Base-by-base conservation (phyloP, 2,329 filamentous ascomycete genomes). In the Drechslerella stenobrocha region DNA sequence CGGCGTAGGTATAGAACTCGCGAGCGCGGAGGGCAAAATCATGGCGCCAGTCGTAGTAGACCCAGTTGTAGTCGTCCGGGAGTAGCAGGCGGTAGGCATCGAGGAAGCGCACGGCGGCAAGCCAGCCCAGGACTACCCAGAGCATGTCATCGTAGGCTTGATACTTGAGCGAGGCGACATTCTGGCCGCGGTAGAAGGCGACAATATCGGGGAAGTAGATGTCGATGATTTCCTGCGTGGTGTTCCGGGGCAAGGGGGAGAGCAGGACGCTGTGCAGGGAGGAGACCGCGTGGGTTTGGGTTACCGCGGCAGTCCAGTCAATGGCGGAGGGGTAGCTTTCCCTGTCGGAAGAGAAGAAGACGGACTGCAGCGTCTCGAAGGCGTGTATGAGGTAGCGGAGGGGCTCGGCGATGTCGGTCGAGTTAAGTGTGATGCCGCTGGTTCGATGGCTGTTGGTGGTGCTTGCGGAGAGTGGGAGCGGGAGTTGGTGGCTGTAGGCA, bases 91-190 rank as follows among this genome's bases (percentile, higher is more conserved):
- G 48, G 24, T 63, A 61, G 9, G 56, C 57, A 23, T 61, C 63
- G 52, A 92, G 83, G 74, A 95, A 90, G 71, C 87, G 85, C 70
- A 90, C 82, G 48, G 83, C 84, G 74, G 96, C 89, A 52, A 96
- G 79, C 91, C 92, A 96, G 70, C 87, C 89, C 34, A 97, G 81
- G 1, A 95, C 90, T 0, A 96, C 90, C 92, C 92, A 97, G 1
- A 96, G 82, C 78, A 96, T 95, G 75, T 97, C 92, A 74, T 96
- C 92, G 75, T 87, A 95, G 0, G 92, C 92, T 79, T 93, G 80
- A 59, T 84, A 83, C 44, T 89, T 82, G 50, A 96, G 81, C 24
- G 82, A 80, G 70, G 90, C 84, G 2, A 85, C 82, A 75, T 96
- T 85, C 75, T 97, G 89, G 18, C 89, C 90, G 75, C 92, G 95